A percentile compares a stretch with the other conserved stretches of the same genome.
These are phyloP conservation scores for Fusarium kyushuense DNA, from an alignment of 2,329 filamentous ascomycete species.

Conservation along the genomic window DNA sequence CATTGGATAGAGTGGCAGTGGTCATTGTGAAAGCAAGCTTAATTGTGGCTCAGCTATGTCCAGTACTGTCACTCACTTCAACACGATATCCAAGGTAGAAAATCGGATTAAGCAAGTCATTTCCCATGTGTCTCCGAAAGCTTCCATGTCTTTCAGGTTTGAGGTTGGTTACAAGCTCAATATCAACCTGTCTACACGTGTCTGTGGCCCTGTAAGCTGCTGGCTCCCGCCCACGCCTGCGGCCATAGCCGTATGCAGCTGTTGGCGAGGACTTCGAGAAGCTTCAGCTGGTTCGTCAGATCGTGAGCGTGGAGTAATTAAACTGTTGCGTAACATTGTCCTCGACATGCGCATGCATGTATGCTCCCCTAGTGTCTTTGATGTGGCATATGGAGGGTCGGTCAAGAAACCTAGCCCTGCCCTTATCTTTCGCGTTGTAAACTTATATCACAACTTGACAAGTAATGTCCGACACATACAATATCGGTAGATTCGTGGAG, in stretches of 20 bases:
- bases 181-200: constrained; percentile 25
- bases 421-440: constrained; percentile 5
- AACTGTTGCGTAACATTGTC: constrained; percentile 28
- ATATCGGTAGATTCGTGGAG: neutral
- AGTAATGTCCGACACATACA: neutral
- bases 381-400: constrained; percentile 1
- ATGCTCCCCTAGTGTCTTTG: neutral
- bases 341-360: constrained; percentile 7
- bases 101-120: constrained; percentile 12
- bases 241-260: constrained; percentile 27
- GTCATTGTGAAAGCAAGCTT: constrained; percentile 5
- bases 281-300: constrained; percentile 28
- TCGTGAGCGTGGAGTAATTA: constrained; percentile 20
- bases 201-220: constrained; percentile 31
- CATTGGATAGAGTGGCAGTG: constrained; percentile 23
- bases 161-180: constrained; percentile 16
- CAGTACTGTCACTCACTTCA: neutral
- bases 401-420: constrained; percentile 12
- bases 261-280: constrained; percentile 22
- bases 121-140: constrained; percentile 7
- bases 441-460: neutral
- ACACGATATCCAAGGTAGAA: constrained; percentile 25
- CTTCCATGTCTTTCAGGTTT: constrained; percentile 10
- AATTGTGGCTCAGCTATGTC: constrained; percentile 2
- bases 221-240: constrained; percentile 32